Conservation (phyloP, 2,329 filamentous ascomycete genomes). For the Colletotrichum cuscutae region DNA sequence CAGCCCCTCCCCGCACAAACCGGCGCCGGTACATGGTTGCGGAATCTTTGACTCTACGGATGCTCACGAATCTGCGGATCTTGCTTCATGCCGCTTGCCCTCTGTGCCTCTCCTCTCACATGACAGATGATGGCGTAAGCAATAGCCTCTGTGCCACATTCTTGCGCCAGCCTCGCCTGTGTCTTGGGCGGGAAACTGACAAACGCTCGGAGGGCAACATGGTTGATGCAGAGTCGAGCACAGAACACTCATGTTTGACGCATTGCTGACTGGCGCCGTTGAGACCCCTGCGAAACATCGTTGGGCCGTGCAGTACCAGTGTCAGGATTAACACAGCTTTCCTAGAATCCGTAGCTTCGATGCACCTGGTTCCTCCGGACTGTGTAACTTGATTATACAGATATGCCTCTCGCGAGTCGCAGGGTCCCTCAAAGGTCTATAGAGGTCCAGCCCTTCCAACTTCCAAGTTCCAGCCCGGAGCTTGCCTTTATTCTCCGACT, state of each 20-base stretch:
- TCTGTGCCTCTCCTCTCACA: background rate
- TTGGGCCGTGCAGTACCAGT: constrained; percentile 25
- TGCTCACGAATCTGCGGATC: background rate
- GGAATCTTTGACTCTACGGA: background rate
- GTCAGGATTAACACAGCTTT: background rate
- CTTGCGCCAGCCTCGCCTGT: constrained; percentile 7
- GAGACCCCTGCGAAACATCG: constrained; percentile 17
- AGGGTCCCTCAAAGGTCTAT: background rate
- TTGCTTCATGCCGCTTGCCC: background rate
- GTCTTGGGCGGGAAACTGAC: background rate
- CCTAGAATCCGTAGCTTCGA: too few species aligned
- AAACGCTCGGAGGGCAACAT: background rate
- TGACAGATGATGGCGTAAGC: background rate
- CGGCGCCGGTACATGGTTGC: background rate
- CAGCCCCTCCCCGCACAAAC: background rate
- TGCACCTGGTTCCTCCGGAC: too few species aligned
- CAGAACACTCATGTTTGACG: background rate
- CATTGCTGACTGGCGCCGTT: constrained; percentile 22
- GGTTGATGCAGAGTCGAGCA: background rate
- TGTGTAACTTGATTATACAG: background rate
- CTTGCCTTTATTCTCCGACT: constrained; percentile 13
- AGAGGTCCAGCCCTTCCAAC: background rate
- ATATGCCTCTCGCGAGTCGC: background rate
- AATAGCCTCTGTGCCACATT: background rate
- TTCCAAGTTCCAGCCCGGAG: background rate